phyloP scores from a whole-genome alignment of 2,329 filamentous ascomycete species.

The Metarhizium brunneum region DNA sequence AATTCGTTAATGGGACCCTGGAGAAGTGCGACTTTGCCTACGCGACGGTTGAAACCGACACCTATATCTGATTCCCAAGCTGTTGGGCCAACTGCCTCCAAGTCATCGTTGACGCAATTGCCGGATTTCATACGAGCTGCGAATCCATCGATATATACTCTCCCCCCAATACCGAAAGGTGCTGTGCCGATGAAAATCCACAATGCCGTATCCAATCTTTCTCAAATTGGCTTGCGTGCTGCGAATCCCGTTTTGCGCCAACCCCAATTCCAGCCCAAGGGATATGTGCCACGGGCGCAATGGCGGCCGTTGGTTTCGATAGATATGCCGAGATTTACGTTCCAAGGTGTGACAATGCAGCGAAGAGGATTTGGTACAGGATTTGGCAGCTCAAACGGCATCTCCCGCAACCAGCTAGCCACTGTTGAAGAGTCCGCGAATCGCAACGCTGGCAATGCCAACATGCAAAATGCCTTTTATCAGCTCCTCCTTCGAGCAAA shows the following conservation, averaged over 20 bases:
- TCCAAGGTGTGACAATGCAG: constrained; percentile 7
- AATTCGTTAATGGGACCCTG: constrained; percentile 29
- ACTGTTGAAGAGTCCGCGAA: constrained; percentile 88
- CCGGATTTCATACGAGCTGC: constrained; percentile 20
- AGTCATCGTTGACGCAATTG: constrained; percentile 11
- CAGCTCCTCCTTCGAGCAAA: constrained; percentile 82
- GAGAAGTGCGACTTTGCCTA: constrained; percentile 9
- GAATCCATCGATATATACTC: not conserved
- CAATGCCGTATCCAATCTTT: constrained; percentile 14
- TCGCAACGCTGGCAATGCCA: constrained; percentile 78
- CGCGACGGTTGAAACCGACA: constrained; percentile 4
- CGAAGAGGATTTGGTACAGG: constrained; percentile 15
- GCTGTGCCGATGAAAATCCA: constrained; percentile 9
- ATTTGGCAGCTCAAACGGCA: constrained; percentile 36
- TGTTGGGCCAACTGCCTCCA: not conserved
- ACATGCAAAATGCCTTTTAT: constrained; percentile 89
- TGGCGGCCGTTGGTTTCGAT: constrained; percentile 11
- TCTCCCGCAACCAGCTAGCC: constrained; percentile 61
- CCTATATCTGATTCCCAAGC: constrained; percentile 8
- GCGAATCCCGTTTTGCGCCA: constrained; percentile 18
- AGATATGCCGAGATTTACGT: constrained; percentile 8
- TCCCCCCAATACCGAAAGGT: not conserved
- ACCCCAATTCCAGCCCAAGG: constrained; percentile 15
- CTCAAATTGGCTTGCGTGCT: constrained; percentile 19
- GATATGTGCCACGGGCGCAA: not conserved